Evolutionary conservation across 441 rosid species (phyloP), one percentile per base, ranked within the genome.

Genomic region (Omphalea diandra): DNA sequence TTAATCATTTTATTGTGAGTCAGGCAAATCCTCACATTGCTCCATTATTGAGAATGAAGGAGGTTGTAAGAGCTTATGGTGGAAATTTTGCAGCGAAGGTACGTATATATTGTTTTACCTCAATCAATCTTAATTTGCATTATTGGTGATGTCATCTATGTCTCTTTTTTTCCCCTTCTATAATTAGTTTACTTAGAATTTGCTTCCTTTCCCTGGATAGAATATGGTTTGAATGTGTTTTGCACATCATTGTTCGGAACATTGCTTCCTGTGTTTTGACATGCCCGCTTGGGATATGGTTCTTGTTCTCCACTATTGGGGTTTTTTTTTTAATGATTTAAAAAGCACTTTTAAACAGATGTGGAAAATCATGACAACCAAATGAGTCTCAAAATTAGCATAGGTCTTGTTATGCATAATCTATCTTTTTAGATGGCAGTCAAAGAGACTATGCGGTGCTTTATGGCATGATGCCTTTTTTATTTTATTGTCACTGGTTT

Each of bases 71-170:
- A 82, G 96, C 91, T 70, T 84, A 83, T 47, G 97, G 99, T n/a
- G 99, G 99, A 58, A 86, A 90, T 79, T 92, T 92, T 36, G 98
- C 97, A 18, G 99, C 98, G 27, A 94, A 94, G 98, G 98, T 94
- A 82, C 69, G 81, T 66, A 1, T 26, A 27, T 36, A 27, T 49
- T 27, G 35, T 56, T 61, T 36, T 6, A 31, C 22, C 47, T 44
- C 26, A 36, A 22, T 55, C 27, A 31, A 20, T 27, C 29, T 67
- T 58, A 33, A 41, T 63, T 38, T 50, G 54, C 52, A 29, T 44
- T 29, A 59, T 0, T 46, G 46, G 32, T 17, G 9, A 54, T 53
- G 36, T 53, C 20, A 33, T 59, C 15, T 17, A 14, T 15, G 33
- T 10, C 15, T 18, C 33, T 56, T 2, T 31, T 10, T 68, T 40